Base-by-base conservation (phyloP, 306 rosid species). In the Echinosophora koreensis region DNA sequence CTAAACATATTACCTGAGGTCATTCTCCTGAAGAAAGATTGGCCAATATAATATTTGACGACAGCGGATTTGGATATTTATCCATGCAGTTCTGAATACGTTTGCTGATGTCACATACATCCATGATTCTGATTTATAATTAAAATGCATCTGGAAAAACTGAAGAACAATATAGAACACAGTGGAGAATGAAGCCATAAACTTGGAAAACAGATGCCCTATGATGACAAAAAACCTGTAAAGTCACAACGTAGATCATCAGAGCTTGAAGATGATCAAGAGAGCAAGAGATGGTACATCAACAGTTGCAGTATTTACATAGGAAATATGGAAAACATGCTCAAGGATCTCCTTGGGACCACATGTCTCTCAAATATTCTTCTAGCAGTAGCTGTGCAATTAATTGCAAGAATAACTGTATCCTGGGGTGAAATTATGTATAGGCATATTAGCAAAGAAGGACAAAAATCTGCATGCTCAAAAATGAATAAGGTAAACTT, bases 21-120 rank as follows among this genome's bases (percentile, higher is more conserved):
- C 92, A 72, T 77, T 88, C 76, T 88, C 88, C 81, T 79, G 97
- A 80, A 95, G 97, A 76, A 86, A 84, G 76, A 95, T 78, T 70
- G 97, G 97, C 97, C 98, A 95, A 83, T 92, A 90, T 81, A 92
- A 87, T 60, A 95, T 90, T 83, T 92, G 97, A 84, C 91, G 85
- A 69, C 94, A 82, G 30, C 91, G 96, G 62, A 89, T 88, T 81
- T 58, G 84, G 51, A 87, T 83, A 74, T 87, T 90, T 79, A 82
- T 85, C 86, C 91, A 86, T 60, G 96, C 69, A 49, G 87, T 86
- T 73, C 81, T 82, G 80, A 90, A 88, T 52, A 89, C 64, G 44
- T 81, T 86, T 46, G 84, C 74, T n/a, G 70, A 81, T 74, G 83
- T 81, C 78, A 71, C 57, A 80, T 71, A 66, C 15, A 85, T 46